phyloP scores from a whole-genome alignment of 208 protist genomes.

The Acanthamoeba triangularis region DNA sequence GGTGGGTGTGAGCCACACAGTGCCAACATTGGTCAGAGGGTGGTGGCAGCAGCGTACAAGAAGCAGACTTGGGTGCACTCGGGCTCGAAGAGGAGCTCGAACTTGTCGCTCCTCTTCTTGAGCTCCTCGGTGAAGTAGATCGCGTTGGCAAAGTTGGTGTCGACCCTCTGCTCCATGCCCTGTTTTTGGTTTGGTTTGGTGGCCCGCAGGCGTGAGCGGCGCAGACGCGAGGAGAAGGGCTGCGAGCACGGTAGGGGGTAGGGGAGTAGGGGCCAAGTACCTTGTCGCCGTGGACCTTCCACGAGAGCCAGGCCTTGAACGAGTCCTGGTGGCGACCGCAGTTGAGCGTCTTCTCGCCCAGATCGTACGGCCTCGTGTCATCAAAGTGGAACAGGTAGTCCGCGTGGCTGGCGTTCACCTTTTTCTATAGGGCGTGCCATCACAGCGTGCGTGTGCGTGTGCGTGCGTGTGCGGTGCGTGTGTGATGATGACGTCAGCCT shows the following conservation, averaged over 20 bases:
- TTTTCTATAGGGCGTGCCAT: neutral
- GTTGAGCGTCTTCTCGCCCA: conserved; percentile 81
- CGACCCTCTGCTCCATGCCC: conserved; percentile 43
- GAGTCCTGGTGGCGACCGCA: conserved; percentile 80
- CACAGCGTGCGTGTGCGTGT: too few species aligned
- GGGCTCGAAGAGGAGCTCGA: conserved; percentile 61
- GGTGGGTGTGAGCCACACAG: neutral
- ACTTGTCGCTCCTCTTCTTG: conserved; percentile 61
- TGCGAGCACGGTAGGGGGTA: neutral
- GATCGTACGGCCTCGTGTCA: conserved; percentile 69
- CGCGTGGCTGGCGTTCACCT: conserved; percentile 74
- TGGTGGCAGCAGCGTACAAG: conserved; percentile 26
- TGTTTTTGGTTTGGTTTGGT: neutral
- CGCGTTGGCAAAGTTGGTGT: conserved; percentile 31
- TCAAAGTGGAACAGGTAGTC: conserved; percentile 83
- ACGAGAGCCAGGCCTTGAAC: conserved; percentile 82
- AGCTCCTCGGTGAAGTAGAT: conserved; percentile 4
- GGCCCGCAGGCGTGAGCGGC: too few species aligned
- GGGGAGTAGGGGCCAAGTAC: neutral
- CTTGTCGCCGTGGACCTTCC: conserved; percentile 78
- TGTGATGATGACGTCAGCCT: neutral
- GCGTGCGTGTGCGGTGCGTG: neutral
- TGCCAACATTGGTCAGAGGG: neutral
- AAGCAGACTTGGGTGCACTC: conserved; percentile 68
- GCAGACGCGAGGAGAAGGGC: too few species aligned